phyloP scores from a whole-genome alignment of 371 early-diverging fungal genomes.

The Capniomyces stellatus region DNA sequence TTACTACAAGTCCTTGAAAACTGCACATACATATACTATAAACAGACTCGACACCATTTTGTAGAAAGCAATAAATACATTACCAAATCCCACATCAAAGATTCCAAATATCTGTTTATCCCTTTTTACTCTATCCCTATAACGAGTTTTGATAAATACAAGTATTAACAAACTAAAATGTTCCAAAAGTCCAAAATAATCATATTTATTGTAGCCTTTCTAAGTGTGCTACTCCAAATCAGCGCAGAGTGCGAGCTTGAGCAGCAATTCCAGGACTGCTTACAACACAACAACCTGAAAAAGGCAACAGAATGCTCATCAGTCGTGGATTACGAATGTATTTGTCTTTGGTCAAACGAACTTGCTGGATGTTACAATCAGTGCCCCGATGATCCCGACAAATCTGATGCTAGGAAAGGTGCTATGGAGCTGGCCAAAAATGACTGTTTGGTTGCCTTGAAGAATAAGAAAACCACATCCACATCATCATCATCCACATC shows the following conservation, averaged over 20 bases:
- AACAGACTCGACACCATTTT: too few species aligned
- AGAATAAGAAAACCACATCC: background rate
- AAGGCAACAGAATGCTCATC: background rate
- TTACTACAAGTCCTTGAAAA: too few species aligned
- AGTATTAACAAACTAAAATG: too few species aligned
- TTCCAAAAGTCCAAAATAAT: too few species aligned
- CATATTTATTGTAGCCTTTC: too few species aligned
- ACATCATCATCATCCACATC: background rate
- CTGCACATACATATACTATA: too few species aligned
- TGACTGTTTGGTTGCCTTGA: background rate
- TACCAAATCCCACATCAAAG: too few species aligned
- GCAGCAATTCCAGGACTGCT: background rate
- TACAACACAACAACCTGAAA: background rate
- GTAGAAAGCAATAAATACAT: too few species aligned
- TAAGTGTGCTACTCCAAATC: background rate
- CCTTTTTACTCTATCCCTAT: too few species aligned
- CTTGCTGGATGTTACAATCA: background rate
- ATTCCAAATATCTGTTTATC: too few species aligned
- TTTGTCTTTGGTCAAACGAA: constrained; percentile 1
- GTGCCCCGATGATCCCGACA: constrained; percentile 15
- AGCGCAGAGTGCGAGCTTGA: background rate
- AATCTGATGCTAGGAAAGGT: background rate
- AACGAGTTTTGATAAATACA: too few species aligned
- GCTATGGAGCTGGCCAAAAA: background rate
- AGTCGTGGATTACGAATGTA: background rate